phyloP scores from a whole-genome alignment of 2,329 filamentous ascomycete species.

The Nemania bipapillata region DNA sequence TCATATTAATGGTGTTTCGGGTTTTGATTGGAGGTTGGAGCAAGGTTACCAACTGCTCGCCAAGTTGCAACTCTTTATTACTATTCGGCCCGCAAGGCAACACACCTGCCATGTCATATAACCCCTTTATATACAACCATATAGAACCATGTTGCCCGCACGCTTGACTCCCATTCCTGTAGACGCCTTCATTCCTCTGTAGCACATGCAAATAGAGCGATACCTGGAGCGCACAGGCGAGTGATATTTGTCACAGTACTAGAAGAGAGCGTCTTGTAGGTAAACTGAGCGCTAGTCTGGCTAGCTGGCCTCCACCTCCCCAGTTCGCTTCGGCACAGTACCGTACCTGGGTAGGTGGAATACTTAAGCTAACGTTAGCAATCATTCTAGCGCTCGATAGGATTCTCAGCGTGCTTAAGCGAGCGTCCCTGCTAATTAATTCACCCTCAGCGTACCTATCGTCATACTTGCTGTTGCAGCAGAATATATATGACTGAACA shows the following conservation, averaged over 20 bases:
- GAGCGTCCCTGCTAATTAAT: constrained; percentile 24
- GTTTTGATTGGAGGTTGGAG: constrained; percentile 35
- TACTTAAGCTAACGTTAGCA: constrained; percentile 6
- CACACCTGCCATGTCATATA: constrained; percentile 35
- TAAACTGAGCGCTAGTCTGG: neutral
- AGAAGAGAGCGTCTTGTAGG: neutral
- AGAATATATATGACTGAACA: constrained; percentile 5
- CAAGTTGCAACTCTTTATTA: constrained; percentile 38
- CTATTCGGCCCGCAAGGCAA: constrained; percentile 46
- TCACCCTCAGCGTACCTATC: constrained; percentile 6
- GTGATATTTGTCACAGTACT: constrained; percentile 6
- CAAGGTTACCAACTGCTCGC: constrained; percentile 44
- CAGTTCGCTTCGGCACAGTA: constrained; percentile 13
- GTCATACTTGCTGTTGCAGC: neutral
- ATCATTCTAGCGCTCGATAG: constrained; percentile 28
- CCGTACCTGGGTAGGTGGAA: constrained; percentile 8
- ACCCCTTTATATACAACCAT: neutral
- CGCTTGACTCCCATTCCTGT: neutral
- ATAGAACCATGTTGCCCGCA: constrained; percentile 23
- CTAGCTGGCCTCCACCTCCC: constrained; percentile 14
- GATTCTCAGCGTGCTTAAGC: constrained; percentile 25
- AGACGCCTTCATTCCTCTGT: neutral
- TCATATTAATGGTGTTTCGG: constrained; percentile 11
- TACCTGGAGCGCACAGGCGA: neutral
- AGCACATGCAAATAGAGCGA: neutral